Base-by-base conservation (phyloP, 495 filamentous ascomycete species). In the Penicillium antarcticum region DNA sequence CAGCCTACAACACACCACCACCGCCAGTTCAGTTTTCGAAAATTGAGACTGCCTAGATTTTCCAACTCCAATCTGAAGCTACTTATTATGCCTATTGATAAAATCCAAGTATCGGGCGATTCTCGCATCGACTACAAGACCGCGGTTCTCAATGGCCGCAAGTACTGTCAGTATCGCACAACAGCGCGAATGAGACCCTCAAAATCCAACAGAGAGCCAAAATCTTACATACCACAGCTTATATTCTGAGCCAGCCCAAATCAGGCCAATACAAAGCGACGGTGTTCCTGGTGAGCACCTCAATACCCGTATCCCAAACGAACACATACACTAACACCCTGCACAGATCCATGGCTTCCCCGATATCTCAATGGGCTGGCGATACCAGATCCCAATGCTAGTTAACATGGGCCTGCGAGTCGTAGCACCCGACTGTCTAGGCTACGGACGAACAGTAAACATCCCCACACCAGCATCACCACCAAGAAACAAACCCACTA, bases 381-480 rank as follows among this genome's bases (percentile, higher is more conserved):
- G 91, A 45, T 83, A 86, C 68, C 87, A 95, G 66, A 90, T 97
- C 61, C 89, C 89, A 7, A 71, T 81, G 66, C 73, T 95, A n/a
- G 54, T 87, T 4, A 73, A 82, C 12, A 70, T 83, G 62, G 84
- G 84, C 8, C 75, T 90, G 40, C 77, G 84, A 34, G 86, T 94
- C 33, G 79, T 95, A 35, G 87, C 80, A 12, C 87, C 89, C 3
- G 88, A 95, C 63, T 80, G 88, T 70, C 80, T 95, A 40, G 90
- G 91, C 48, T 95, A 87, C 57, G 87, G 87, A n/a, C 72, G 78
- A 47, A 91, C 87, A 14, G 85, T 41, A 31, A 26, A 42, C 18
- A 19, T 16, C 19, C 12, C 10, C 17, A n/a, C 21, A 2, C 7
- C 33, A 7, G 17, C 2, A 4, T 11, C 3, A 38, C 41, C 3